These are phyloP conservation scores for Hypocreales sp. DNA, from an alignment of 2,329 filamentous ascomycete genomes.

Conservation along the genomic window DNA sequence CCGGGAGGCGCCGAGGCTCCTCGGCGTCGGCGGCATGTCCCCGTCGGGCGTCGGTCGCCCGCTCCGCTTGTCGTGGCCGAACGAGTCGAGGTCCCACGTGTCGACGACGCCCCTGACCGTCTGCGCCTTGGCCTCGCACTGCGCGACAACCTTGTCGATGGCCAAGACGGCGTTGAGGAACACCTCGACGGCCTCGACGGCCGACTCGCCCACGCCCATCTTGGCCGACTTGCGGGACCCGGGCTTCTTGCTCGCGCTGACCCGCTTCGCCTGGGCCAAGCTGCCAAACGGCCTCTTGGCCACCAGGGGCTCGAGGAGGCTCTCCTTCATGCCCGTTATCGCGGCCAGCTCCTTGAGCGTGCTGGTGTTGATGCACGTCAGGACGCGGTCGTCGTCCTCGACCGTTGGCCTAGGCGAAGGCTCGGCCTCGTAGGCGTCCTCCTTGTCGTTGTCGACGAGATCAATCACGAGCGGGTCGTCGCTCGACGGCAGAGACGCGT, in stretches of 20 bases:
- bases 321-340: slow-evolving; percentile 59
- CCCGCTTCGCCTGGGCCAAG: slow-evolving; percentile 48
- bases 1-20: slow-evolving; percentile 18
- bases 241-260: slow-evolving; percentile 37
- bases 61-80: slow-evolving; percentile 22
- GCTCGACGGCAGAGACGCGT: slow-evolving; percentile 12
- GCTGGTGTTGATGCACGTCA: slow-evolving; percentile 75
- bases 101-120: slow-evolving; percentile 29
- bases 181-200: slow-evolving; percentile 39
- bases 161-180: slow-evolving; percentile 71
- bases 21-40: slow-evolving; percentile 26
- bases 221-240: slow-evolving; percentile 29
- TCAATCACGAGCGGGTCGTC: slow-evolving; percentile 19
- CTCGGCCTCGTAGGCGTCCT: slow-evolving; percentile 24
- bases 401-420: slow-evolving; percentile 11
- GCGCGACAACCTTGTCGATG: slow-evolving; percentile 65
- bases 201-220: slow-evolving; percentile 34
- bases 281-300: slow-evolving; percentile 58
- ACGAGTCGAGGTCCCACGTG: slow-evolving; percentile 31
- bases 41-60: slow-evolving; percentile 14
- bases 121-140: slow-evolving; percentile 59
- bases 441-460: slow-evolving; percentile 23
- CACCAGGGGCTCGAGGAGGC: slow-evolving; percentile 53
- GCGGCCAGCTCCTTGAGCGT: slow-evolving; percentile 63
- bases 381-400: slow-evolving; percentile 31